Evolutionary conservation across 768 basidiomycete species (phyloP).

Genomic region (Tulasnella sp.): DNA sequence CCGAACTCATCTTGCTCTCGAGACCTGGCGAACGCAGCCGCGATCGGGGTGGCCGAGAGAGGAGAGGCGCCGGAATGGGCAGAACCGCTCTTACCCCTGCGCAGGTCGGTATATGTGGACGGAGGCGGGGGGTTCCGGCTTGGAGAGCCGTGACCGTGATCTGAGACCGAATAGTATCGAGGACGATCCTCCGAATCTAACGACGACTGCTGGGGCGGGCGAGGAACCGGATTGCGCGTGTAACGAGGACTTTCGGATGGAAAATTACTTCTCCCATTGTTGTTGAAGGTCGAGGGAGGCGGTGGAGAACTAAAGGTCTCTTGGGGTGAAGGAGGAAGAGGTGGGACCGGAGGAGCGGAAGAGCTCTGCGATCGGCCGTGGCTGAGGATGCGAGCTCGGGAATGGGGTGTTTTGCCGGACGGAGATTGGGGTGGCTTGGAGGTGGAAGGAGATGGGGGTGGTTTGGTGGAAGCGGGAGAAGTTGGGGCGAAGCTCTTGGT

Average conservation of each 20-base stretch:
- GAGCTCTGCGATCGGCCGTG: background rate
- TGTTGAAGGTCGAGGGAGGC: background rate
- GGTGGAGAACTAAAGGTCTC: background rate
- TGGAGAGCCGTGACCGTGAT: background rate
- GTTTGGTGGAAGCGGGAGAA: background rate
- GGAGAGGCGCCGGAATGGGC: background rate
- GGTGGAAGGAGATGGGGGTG: background rate
- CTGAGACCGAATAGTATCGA: background rate
- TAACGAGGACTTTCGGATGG: background rate
- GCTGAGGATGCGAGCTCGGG: background rate
- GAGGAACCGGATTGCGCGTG: constrained; percentile 1
- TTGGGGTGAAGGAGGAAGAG: background rate
- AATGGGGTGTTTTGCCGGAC: too few species aligned
- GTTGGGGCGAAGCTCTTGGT: background rate
- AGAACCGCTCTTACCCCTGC: background rate
- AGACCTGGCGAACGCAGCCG: background rate
- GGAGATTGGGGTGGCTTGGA: too few species aligned
- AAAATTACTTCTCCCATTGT: background rate
- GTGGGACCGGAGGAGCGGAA: background rate
- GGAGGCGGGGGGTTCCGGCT: background rate
- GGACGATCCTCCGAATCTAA: background rate
- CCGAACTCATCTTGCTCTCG: background rate
- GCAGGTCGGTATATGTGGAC: background rate
- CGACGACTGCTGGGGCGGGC: background rate
- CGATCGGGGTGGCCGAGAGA: background rate